A percentile compares a stretch with the other conserved stretches of the same genome.
These are phyloP conservation scores for Papiliotrema fonsecae DNA, from an alignment of 1,284 basidiomycete species.

Conservation along the genomic window DNA sequence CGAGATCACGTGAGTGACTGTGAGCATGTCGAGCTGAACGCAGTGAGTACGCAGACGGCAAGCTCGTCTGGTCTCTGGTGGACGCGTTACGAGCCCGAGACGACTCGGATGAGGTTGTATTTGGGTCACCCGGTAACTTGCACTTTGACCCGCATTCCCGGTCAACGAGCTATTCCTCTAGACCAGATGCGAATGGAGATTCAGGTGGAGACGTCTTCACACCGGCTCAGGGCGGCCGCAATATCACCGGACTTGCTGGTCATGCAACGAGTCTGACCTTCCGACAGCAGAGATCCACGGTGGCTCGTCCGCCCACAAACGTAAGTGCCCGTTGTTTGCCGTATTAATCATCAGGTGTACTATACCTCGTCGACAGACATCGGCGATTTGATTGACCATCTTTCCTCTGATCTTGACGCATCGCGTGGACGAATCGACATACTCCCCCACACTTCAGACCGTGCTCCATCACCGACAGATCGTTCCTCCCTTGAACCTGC, in stretches of 20 bases:
- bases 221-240: neutral
- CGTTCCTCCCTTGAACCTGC: too few species aligned
- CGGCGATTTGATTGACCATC: constrained; percentile 43
- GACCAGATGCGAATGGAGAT: neutral
- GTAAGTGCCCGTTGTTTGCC: constrained; percentile 7
- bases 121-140: neutral
- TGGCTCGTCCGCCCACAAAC: constrained; percentile 28
- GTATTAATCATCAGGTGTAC: constrained; percentile 26
- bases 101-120: constrained; percentile 3
- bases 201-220: neutral
- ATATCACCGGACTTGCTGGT: neutral
- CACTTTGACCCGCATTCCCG: constrained; percentile 4
- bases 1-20: constrained; percentile 30
- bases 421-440: constrained; percentile 40
- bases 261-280: constrained; percentile 8
- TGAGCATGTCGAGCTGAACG: constrained; percentile 4
- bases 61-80: constrained; percentile 42
- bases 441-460: too few species aligned
- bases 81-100: constrained; percentile 27
- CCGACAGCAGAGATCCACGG: constrained; percentile 15
- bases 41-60: constrained; percentile 43
- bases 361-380: constrained; percentile 39
- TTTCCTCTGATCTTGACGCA: constrained; percentile 29
- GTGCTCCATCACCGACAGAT: constrained; percentile 4
- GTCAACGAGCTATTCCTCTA: constrained; percentile 3